phyloP scores from a whole-genome alignment of 2,329 filamentous ascomycete genomes.

The Cladosporium halotolerans region DNA sequence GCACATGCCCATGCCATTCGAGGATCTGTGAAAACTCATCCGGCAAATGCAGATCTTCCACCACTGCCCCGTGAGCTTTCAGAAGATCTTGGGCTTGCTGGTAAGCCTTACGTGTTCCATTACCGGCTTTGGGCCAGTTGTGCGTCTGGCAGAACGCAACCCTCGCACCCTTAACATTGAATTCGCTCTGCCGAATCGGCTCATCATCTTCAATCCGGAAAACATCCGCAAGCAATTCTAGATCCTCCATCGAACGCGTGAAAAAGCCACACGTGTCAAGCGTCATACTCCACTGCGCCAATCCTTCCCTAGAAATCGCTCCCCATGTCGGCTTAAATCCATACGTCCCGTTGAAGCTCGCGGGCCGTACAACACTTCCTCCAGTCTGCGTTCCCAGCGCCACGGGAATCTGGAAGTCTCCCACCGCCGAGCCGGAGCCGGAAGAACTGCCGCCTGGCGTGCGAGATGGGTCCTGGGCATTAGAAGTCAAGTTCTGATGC shows the following conservation, averaged over 20 bases:
- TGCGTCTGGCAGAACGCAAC: constrained; percentile 52
- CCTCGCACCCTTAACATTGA: constrained; percentile 41
- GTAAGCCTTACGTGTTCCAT: constrained; percentile 32
- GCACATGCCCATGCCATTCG: constrained; percentile 47
- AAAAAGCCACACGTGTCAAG: constrained; percentile 60
- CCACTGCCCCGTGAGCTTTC: constrained; percentile 43
- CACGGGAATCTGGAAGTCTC: constrained; percentile 56
- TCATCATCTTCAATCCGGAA: constrained; percentile 52
- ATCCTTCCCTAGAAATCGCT: constrained; percentile 55
- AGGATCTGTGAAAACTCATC: constrained; percentile 43
- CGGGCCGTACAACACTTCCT: constrained; percentile 59
- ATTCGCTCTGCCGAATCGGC: neutral
- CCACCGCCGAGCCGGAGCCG: constrained; percentile 61
- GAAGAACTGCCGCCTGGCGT: constrained; percentile 64
- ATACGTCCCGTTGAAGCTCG: constrained; percentile 59
- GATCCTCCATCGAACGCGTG: constrained; percentile 51
- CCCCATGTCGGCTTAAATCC: constrained; percentile 63
- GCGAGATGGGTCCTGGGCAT: constrained; percentile 47
- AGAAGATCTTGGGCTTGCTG: constrained; percentile 31
- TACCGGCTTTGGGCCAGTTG: constrained; percentile 42
- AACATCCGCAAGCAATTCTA: constrained; percentile 50
- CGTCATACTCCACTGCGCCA: constrained; percentile 52
- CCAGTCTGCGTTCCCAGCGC: constrained; percentile 61
- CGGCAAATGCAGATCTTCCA: constrained; percentile 52
- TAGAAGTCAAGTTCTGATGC: constrained; percentile 41